These are phyloP conservation scores for Nematodospora anomalae DNA, from an alignment of 1,139 yeast genomes.

Conservation along the genomic window DNA sequence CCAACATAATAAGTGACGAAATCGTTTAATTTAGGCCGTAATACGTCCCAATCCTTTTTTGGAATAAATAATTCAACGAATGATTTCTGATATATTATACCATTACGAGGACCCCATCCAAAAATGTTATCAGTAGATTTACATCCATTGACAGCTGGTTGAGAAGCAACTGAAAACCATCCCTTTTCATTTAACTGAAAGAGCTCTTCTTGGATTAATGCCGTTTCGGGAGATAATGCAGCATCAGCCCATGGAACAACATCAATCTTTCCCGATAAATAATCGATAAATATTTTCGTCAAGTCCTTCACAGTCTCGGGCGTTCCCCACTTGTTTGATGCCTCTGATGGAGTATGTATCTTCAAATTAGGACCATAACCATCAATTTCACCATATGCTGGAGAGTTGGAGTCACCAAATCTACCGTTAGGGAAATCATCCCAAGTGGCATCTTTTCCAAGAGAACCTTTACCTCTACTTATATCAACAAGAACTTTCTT, in stretches of 20 bases:
- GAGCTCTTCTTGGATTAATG: conserved; percentile 86
- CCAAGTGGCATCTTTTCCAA: conserved; percentile 95
- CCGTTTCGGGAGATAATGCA: conserved; percentile 85
- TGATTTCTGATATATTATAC: conserved; percentile 89
- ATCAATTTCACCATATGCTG: conserved; percentile 96
- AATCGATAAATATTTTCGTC: conserved; percentile 65
- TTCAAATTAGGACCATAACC: conserved; percentile 94
- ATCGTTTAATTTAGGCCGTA: conserved; percentile 43
- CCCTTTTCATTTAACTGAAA: conserved; percentile 73
- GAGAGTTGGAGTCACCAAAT: conserved; percentile 95
- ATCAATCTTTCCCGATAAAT: conserved; percentile 72
- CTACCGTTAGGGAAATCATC: conserved; percentile 98
- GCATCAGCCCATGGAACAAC: conserved; percentile 91
- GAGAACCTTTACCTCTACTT: conserved; percentile 78
- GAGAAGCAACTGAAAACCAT: conserved; percentile 88
- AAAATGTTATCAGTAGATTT: conserved; percentile 79
- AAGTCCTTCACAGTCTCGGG: conserved; percentile 69
- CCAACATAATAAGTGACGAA: conserved; percentile 73
- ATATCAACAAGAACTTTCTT: conserved; percentile 68
- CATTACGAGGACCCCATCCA: conserved; percentile 97
- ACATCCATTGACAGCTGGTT: conserved; percentile 85
- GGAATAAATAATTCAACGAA: conserved; percentile 84
- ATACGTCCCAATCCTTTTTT: conserved; percentile 75
- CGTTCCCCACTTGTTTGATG: conserved; percentile 77
- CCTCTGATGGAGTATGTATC: conserved; percentile 63